Base-by-base conservation (phyloP, 1,284 basidiomycete genomes). In the Trichosporon coremiiforme region DNA sequence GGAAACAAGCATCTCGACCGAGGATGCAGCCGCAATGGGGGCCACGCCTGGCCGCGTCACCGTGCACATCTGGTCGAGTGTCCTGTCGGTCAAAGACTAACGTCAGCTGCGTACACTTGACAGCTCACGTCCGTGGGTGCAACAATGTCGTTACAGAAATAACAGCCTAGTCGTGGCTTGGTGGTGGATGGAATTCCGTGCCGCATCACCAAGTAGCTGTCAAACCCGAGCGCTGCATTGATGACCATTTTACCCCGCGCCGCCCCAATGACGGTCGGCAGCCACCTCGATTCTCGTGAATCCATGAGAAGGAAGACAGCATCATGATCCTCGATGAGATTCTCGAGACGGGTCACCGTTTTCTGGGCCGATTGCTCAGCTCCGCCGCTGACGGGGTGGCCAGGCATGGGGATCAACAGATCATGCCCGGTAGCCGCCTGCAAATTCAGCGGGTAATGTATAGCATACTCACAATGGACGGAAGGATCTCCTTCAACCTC, bases 51-150 rank as follows among this genome's bases (percentile, higher is more conserved):
- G 96, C n/a, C 97, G 86, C 0, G 96, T 98, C 13, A 99, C 97
- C 0, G 97, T 99, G 79, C 97, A 99, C 96, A 98, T 98, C 80
- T 99, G 96, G 80, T 99, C 97, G 33, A 99, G 87, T 1, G 95
- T 98, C 41, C 95, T 87, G 79, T 99, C 95, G 0, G 93, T 92
- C 64, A 98, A 85, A 0, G 93, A 95, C 95, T 97, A 71, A 10
- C 10, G 29, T 13, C 38, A 36, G 64, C 50, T 25, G 33, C n/a
- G n/a, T 65, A 33, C 41, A 25, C 10, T 4, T 12, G 8, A n/a
- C 2, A 35, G 85, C 91, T 68, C 79, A 96, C 95, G 80, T 98
- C 95, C 25, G 91, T 88, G 0, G 97, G 96, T 0, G 96, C 96
- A 17, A 98, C 95, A 64, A 99, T 92, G 76, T 99, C 97, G 76